phyloP scores from a whole-genome alignment of 352 stramenopile species.

The Pythium plurisporium region DNA sequence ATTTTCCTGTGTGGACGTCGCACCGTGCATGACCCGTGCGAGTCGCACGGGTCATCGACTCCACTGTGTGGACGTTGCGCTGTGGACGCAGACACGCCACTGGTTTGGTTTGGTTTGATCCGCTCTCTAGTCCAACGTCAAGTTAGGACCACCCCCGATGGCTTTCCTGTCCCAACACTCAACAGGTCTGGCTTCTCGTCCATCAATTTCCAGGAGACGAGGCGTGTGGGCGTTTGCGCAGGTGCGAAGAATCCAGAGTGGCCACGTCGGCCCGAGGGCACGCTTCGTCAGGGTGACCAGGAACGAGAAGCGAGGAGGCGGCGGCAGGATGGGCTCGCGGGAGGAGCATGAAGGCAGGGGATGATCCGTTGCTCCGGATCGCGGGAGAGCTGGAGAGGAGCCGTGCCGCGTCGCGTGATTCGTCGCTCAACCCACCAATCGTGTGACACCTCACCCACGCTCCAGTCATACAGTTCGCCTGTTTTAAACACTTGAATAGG shows the following conservation, averaged over 20 bases:
- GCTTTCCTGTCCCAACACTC: too few species aligned
- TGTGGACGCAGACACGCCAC: too few species aligned
- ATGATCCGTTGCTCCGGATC: too few species aligned
- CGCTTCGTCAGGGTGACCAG: not conserved
- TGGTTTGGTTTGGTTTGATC: too few species aligned
- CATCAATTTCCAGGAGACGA: conserved; percentile 14
- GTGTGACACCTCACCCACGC: conserved; percentile 12
- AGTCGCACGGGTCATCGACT: too few species aligned
- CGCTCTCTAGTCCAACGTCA: too few species aligned
- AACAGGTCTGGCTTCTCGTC: not conserved
- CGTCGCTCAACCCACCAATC: conserved; percentile 13
- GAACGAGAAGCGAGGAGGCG: not conserved
- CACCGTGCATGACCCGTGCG: too few species aligned
- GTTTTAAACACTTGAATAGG: conserved; percentile 23
- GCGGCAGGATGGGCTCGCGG: not conserved
- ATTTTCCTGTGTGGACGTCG: too few species aligned
- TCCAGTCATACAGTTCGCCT: conserved; percentile 8
- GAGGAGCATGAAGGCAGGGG: not conserved
- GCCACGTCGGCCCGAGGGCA: not conserved
- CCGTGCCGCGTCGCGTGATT: too few species aligned
- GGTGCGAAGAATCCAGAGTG: conserved; percentile 9
- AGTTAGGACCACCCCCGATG: too few species aligned
- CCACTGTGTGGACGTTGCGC: too few species aligned
- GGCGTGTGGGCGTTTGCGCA: not conserved
- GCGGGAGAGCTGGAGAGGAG: too few species aligned